These are phyloP conservation scores for Blastobotrys arbuscula DNA, from an alignment of 1,139 yeast species.

Conservation along the genomic window DNA sequence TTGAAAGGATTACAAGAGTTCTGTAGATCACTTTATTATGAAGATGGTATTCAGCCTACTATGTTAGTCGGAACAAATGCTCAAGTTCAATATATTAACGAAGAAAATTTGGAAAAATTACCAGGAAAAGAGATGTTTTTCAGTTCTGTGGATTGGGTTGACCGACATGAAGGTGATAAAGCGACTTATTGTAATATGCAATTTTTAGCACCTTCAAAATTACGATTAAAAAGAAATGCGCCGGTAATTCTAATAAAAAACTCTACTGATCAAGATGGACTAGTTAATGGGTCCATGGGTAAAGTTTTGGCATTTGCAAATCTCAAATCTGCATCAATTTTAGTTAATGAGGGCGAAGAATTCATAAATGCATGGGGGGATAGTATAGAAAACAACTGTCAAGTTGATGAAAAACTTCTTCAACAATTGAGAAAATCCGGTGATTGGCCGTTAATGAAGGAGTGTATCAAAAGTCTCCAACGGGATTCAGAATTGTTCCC, in stretches of 20 bases:
- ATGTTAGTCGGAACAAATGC: slow-evolving; percentile 69
- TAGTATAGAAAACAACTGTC: not conserved
- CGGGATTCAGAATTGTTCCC: not conserved
- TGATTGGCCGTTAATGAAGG: not conserved
- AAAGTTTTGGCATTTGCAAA: slow-evolving; percentile 40
- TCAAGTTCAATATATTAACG: slow-evolving; percentile 70
- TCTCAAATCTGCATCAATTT: not conserved
- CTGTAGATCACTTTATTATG: slow-evolving; percentile 40
- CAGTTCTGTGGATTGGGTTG: not conserved
- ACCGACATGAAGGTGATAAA: not conserved
- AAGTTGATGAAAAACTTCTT: not conserved
- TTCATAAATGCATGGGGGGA: not conserved
- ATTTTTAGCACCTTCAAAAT: slow-evolving; percentile 43
- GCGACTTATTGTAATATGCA: slow-evolving; percentile 20
- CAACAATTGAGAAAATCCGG: not conserved
- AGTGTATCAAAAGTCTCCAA: not conserved
- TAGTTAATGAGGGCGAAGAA: not conserved
- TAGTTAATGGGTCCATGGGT: slow-evolving; percentile 49
- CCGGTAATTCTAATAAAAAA: slow-evolving; percentile 56
- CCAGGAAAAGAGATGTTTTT: slow-evolving; percentile 34
- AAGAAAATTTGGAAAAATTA: slow-evolving; percentile 44
- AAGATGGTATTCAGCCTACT: slow-evolving; percentile 76
- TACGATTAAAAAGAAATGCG: slow-evolving; percentile 51
- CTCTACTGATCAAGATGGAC: slow-evolving; percentile 33
- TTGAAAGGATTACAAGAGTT: slow-evolving; percentile 40